Base-by-base conservation (phyloP, 805 yeast genomes). In the Martiniozyma abietophila region DNA sequence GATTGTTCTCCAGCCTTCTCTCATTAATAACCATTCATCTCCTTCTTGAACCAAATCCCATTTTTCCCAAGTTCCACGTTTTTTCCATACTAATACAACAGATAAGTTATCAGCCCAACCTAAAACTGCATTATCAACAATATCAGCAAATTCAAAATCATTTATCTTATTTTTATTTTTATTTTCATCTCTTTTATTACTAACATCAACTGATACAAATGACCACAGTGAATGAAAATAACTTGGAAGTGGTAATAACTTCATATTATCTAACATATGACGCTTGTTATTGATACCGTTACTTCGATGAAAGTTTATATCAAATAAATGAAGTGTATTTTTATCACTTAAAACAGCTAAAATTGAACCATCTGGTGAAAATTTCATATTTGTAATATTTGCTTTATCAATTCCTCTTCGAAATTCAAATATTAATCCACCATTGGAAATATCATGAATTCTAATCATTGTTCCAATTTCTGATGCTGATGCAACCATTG, bases 321-420 rank as follows among this genome's bases (percentile, higher is more conserved):
- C 81, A 59, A 74, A 92, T 3, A 89, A 72, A 57, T 92, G 98
- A 34, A 92, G 59, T 0, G 98, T 92, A 45, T 75, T 78, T 51
- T 89, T 92, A 58, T 85, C 95, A 11, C 94, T 80, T 17, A 92
- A 61, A 5, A 85, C 86, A 0, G 96, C 96, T 31, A 92, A 62
- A 47, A 75, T 72, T 8, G 74, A 56, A 30, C 85, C 88, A 44
- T 75, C 69, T 7, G 82, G 86, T 5, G 89, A 79, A 53, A 89
- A 86, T 35, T 76, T 76, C 79, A 92, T 77, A 6, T 92, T 79
- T 26, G 80, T 81, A 6, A 92, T 71, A 12, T 67, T 64, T 1
- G 96, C 96, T 34, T 77, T 69, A 54, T 92, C 97, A 15, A 88
- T 53, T 0, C 98, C 98, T 32, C 98, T 65, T 46, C 97, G 65